Percentiles rank a stretch among this genome's conserved stretches.
These are phyloP conservation scores for Tritrichomonas foetus DNA, from an alignment of 208 protist species.

Conservation along the genomic window DNA sequence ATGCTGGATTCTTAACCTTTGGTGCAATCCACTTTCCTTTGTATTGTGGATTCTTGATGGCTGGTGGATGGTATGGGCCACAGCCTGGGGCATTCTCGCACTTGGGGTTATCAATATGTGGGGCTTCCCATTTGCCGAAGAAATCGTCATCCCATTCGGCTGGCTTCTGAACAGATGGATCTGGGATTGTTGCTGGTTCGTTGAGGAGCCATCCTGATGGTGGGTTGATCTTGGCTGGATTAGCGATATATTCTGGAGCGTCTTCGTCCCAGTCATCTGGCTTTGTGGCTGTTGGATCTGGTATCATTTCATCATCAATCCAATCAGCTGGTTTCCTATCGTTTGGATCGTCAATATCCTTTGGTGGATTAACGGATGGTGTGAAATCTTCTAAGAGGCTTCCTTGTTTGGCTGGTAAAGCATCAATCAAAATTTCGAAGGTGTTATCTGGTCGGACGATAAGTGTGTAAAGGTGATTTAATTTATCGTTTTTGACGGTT, in stretches of 20 bases:
- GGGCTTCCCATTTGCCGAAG: conserved; percentile 54
- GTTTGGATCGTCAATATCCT: conserved; percentile 52
- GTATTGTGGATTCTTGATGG: conserved; percentile 54
- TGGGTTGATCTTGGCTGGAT: conserved; percentile 40
- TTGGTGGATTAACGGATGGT: conserved; percentile 51
- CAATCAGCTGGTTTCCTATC: conserved; percentile 55
- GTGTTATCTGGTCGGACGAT: conserved; percentile 48
- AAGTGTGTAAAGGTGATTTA: conserved; percentile 53
- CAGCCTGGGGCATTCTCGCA: conserved; percentile 7
- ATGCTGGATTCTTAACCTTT: conserved; percentile 57
- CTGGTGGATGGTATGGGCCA: conserved; percentile 46
- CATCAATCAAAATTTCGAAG: conserved; percentile 54
- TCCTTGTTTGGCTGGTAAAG: conserved; percentile 40
- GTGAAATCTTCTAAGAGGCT: conserved; percentile 48
- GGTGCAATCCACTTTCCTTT: conserved; percentile 54
- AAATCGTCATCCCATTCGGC: conserved; percentile 57
- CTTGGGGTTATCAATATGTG: conserved; percentile 53
- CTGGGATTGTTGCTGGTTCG: conserved; percentile 45
- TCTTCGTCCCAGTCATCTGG: conserved; percentile 57
- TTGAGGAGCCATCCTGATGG: conserved; percentile 33
- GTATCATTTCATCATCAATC: conserved; percentile 43
- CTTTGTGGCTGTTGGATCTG: conserved; percentile 24
- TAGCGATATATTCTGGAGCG: conserved; percentile 46
- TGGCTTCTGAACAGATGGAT: conserved; percentile 49
- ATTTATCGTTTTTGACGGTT: conserved; percentile 40